Evolutionary conservation across 2,329 filamentous ascomycete genomes (phyloP).

Genomic region (Arachnomyces sp.): DNA sequence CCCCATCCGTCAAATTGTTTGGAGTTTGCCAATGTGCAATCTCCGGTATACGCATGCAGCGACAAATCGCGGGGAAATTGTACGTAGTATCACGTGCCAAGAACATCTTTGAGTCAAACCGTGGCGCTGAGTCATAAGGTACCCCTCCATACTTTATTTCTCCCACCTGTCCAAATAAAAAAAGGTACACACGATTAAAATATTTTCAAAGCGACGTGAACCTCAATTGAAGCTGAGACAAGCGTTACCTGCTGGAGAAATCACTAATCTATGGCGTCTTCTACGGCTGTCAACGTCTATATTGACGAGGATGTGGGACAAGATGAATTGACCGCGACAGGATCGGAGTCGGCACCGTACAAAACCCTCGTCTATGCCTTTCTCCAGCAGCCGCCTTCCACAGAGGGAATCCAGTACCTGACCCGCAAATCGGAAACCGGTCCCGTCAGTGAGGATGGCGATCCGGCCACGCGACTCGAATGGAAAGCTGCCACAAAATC

Average conservation of each 20-base stretch:
- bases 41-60: too few relatives aligned
- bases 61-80: too few relatives aligned
- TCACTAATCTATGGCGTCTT: slow-evolving; percentile 5
- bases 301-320: slow-evolving; percentile 73
- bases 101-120: neutral
- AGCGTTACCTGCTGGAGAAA: slow-evolving; percentile 4
- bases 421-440: slow-evolving; percentile 61
- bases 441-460: slow-evolving; percentile 53
- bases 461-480: slow-evolving; percentile 55
- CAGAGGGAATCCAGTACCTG: slow-evolving; percentile 56
- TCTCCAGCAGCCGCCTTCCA: slow-evolving; percentile 56
- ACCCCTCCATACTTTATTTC: neutral
- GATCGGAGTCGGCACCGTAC: slow-evolving; percentile 67
- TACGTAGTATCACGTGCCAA: too few relatives aligned
- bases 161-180: too few relatives aligned
- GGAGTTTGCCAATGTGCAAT: too few relatives aligned
- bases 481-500: slow-evolving; percentile 82
- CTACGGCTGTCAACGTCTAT: slow-evolving; percentile 51
- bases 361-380: slow-evolving; percentile 74
- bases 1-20: too few relatives aligned
- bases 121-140: neutral
- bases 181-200: neutral
- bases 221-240: slow-evolving; percentile 4
- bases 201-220: neutral
- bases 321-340: slow-evolving; percentile 60